Conservation (phyloP, 2,329 filamentous ascomycete genomes). For the Penicillium sp. region DNA sequence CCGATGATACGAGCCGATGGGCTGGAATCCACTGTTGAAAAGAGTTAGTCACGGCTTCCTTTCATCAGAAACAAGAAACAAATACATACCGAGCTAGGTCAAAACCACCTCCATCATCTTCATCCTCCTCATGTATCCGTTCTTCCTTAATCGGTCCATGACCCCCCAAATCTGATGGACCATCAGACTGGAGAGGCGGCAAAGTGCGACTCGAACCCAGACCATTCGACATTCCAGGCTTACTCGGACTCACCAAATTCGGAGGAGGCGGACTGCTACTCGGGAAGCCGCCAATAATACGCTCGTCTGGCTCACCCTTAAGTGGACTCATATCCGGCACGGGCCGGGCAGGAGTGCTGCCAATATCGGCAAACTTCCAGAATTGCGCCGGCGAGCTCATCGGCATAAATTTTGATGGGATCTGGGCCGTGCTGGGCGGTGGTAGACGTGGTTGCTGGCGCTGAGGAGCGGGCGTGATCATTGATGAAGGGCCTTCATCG, state of each 20-base stretch:
- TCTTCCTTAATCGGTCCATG: conserved; percentile 31
- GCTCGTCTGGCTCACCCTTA: conserved; percentile 50
- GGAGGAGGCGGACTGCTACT: conserved; percentile 57
- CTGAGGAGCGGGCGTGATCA: conserved; percentile 57
- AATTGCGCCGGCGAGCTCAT: conserved; percentile 59
- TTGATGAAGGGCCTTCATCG: conserved; percentile 53
- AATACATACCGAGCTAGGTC: conserved; percentile 53
- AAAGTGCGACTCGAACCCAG: conserved; percentile 39
- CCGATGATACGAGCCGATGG: conserved; percentile 55
- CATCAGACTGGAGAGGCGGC: conserved; percentile 42
- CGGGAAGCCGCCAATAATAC: conserved; percentile 46
- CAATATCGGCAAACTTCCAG: conserved; percentile 57
- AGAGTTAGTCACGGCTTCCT: conserved; percentile 14
- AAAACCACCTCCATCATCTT: conserved; percentile 52
- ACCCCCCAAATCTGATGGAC: conserved; percentile 24
- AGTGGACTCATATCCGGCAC: conserved; percentile 55
- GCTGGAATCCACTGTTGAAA: conserved; percentile 52
- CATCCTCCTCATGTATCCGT: conserved; percentile 44
- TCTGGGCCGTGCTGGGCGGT: conserved; percentile 56
- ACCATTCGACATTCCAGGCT: conserved; percentile 45
- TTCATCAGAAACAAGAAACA: neutral
- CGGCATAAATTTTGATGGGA: conserved; percentile 59
- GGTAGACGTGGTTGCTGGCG: conserved; percentile 56
- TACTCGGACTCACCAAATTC: conserved; percentile 53
- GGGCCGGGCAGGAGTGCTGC: conserved; percentile 52